Evolutionary conservation across 1,284 basidiomycete species (phyloP), one percentile per base, ranked within the genome.

Genomic region (Ceratobasidium papillatum): DNA sequence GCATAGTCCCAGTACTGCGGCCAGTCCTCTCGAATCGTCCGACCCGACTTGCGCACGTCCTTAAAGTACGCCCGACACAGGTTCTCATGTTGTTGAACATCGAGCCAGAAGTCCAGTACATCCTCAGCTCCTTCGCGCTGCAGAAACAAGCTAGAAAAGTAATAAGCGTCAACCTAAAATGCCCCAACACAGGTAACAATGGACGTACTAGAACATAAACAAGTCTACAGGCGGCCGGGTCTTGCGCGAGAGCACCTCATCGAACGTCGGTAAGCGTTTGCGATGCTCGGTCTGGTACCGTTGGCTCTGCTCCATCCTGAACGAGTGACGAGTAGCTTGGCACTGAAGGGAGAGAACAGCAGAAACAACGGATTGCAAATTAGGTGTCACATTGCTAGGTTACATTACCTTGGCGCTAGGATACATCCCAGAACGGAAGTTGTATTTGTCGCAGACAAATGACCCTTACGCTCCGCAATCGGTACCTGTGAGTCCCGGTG

Each of bases 41-140:
- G 89, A 8, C 96, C 96, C 0, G 95, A 95, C 84, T 96, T 95
- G 80, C 94, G 91, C 76, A 99, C 88, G 82, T 99, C 97, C 86
- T 98, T 98, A 89, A 99, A 98, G 83, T 98, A 99, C 7, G 96
- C 97, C 75, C 96, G 89, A 83, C 96, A 99, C 54, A 99, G 89
- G 81, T 98, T 98, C 84, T 99, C 98, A 82, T 99, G 97, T 84
- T 99, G 97, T 80, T 98, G 95, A 1, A 99, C 97, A 81, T 99
- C 97, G 41, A 99, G 89, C 96, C 96, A 99, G 80, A 99, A 99
- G 83, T 99, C 97, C 64, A 99, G 85, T 52, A 96, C 93, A 81
- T 99, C 96, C 81, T 98, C 96, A 72, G 94, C 91, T 41, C 94
- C 92, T 83, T 98, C 96, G 49, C 96, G 89, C 81, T 99, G 95